phyloP scores from a whole-genome alignment of 2,329 filamentous ascomycete genomes.

The Sarocladium brachiariae region DNA sequence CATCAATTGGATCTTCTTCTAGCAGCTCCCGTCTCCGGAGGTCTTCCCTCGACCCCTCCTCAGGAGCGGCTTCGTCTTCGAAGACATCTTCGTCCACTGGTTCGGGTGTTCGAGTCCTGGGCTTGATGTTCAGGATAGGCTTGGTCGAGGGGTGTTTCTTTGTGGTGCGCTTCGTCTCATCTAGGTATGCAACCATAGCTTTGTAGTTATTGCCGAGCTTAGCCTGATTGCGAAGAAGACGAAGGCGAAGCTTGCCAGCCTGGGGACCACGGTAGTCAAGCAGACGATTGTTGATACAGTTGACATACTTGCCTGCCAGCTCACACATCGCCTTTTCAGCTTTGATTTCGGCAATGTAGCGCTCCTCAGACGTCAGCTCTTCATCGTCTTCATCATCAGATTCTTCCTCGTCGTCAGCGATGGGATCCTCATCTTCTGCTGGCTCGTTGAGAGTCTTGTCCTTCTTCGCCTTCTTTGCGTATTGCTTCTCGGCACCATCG shows the following conservation, averaged over 20 bases:
- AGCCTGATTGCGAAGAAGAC: conserved; percentile 72
- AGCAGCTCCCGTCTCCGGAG: conserved; percentile 47
- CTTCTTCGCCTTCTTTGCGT: conserved; percentile 62
- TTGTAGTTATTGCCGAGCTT: conserved; percentile 79
- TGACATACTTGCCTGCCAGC: conserved; percentile 75
- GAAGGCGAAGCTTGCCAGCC: conserved; percentile 58
- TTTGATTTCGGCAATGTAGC: conserved; percentile 59
- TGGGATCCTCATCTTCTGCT: conserved; percentile 66
- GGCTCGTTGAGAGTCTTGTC: conserved; percentile 51
- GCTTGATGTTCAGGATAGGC: conserved; percentile 12
- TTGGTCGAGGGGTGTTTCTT: conserved; percentile 12
- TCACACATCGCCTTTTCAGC: conserved; percentile 84
- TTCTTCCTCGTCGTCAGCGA: conserved; percentile 54
- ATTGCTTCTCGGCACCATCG: conserved; percentile 66
- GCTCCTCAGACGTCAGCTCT: conserved; percentile 48
- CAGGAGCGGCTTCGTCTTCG: conserved; percentile 42
- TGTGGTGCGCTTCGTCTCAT: conserved; percentile 36
- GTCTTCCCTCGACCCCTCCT: conserved; percentile 54
- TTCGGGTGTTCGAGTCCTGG: conserved; percentile 24
- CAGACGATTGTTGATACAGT: conserved; percentile 68
- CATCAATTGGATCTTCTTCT: conserved; percentile 39
- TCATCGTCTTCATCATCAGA: conserved; percentile 47
- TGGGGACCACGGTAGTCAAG: conserved; percentile 58
- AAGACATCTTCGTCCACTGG: conserved; percentile 41
- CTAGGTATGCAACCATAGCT: conserved; percentile 74